Percentiles rank a stretch among this genome's conserved stretches.
Conservation (phyloP, 1,284 basidiomycete species). For the Coriolopsis trogii region DNA sequence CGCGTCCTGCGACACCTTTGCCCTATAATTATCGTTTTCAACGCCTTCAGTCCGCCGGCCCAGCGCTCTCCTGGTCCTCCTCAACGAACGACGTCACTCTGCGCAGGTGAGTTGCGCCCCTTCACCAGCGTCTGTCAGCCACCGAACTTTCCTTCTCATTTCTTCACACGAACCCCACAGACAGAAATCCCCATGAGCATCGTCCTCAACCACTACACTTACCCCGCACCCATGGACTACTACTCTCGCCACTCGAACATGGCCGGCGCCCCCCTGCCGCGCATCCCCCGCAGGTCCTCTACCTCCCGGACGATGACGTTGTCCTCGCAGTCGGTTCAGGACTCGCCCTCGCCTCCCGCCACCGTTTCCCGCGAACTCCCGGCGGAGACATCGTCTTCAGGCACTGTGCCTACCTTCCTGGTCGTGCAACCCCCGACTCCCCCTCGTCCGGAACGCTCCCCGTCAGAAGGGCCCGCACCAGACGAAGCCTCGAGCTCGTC, state of each 20-base stretch:
- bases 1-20: constrained; percentile 22
- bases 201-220: constrained; percentile 19
- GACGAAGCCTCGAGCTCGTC: constrained; percentile 29
- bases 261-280: constrained; percentile 56
- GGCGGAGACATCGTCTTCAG: constrained; percentile 23
- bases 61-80: constrained; percentile 5
- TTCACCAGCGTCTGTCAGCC: constrained; percentile 15
- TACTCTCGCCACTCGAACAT: constrained; percentile 50
- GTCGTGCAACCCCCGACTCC: constrained; percentile 38
- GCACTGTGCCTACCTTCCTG: constrained; percentile 19
- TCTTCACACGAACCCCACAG: constrained; percentile 8
- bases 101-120: constrained; percentile 14
- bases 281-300: constrained; percentile 51
- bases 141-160: constrained; percentile 5
- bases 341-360: constrained; percentile 17
- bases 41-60: constrained; percentile 15
- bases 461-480: background rate
- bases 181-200: constrained; percentile 22
- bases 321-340: constrained; percentile 4
- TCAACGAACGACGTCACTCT: constrained; percentile 17
- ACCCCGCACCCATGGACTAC: constrained; percentile 26
- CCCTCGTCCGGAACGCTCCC: constrained; percentile 18
- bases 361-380: constrained; percentile 23
- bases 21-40: constrained; percentile 24
- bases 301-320: constrained; percentile 24